Conservation (phyloP, 2,329 filamentous ascomycete species). For the Apiospora rasikravindrae region DNA sequence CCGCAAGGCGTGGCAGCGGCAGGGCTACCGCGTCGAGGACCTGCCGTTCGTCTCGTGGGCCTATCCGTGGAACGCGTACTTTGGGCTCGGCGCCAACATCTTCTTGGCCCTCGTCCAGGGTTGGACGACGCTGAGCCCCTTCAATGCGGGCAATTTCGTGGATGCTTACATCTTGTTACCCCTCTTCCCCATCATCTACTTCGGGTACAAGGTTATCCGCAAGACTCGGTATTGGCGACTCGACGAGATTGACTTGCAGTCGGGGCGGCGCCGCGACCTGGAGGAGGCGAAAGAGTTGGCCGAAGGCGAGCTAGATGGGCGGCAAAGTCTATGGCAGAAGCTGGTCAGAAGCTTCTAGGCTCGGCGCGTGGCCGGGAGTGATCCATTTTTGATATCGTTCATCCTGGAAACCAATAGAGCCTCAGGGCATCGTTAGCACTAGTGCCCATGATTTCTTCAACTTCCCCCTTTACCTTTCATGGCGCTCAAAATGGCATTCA, state of each 20-base stretch:
- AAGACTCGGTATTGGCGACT: constrained; percentile 56
- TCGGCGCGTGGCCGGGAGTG: background rate
- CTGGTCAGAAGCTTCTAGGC: constrained; percentile 48
- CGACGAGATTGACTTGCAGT: constrained; percentile 61
- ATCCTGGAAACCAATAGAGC: background rate
- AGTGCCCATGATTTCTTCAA: too few relatives aligned
- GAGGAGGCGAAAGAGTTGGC: constrained; percentile 49
- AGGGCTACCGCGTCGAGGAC: constrained; percentile 59
- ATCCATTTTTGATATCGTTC: too few relatives aligned
- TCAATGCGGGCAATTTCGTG: constrained; percentile 63
- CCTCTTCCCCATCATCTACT: constrained; percentile 63
- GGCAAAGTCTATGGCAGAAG: constrained; percentile 49
- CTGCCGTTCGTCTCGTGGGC: constrained; percentile 60
- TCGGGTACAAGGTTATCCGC: constrained; percentile 59
- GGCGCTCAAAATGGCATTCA: background rate
- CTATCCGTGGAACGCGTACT: constrained; percentile 65
- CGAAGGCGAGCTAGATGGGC: constrained; percentile 31
- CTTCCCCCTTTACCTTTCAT: background rate
- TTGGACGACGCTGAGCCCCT: constrained; percentile 64
- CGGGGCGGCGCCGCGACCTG: constrained; percentile 60
- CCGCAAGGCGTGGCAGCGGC: constrained; percentile 64
- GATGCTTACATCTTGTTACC: constrained; percentile 68
- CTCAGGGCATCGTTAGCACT: too few relatives aligned
- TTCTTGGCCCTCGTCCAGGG: constrained; percentile 67
- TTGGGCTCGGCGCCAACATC: constrained; percentile 61